Evolutionary conservation across 2,329 filamentous ascomycete species (phyloP), one percentile per base, ranked within the genome.

Genomic region (Venturia nashicola): DNA sequence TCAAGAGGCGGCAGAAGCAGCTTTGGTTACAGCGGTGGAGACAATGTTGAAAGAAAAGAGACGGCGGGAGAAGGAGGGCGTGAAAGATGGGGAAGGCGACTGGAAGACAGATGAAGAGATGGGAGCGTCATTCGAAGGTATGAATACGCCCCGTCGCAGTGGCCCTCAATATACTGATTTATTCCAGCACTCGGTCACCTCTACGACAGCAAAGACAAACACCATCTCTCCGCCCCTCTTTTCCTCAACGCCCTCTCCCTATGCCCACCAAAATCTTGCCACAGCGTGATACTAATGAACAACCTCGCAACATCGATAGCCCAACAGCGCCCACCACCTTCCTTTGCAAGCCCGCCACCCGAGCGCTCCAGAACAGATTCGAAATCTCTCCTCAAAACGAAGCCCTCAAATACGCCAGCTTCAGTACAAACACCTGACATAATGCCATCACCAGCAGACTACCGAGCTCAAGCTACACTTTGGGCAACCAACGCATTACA

Each of bases 211-310:
- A 85, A 84, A 69, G 83, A 86, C 55, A 85, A 89, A 69, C 87
- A 91, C 71, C 89, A 93, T 68, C 85, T 97, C 1, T 88, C 92
- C 6, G 83, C 92, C 27, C 91, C 92, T 3, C 80, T 97, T 39
- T 96, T 92, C 73, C 84, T 97, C 69, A 91, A 95, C 71, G 90
- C 92, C 6, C 79, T 96, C 42, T 82, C 86, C 20, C 76, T 94
- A 57, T 87, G 84, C 72, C 81, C 84, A 3, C 76, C 76, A 1
- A 79, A 78, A 32, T 82, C 79, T 39, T 97, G 92, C 72, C 91
- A 96, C 72, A 86, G 88, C 61, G 88, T 90, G 36, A 81, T 92
- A 16, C 79, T 97, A 71, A 95, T 93, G 89, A 92, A 91, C 77
- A 93, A 93, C 73, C 81, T 93, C 65, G 84, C 89, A 8, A 85